These are phyloP conservation scores for Mucor sp. DNA, from an alignment of 371 early-diverging fungal genomes.

Conservation along the genomic window DNA sequence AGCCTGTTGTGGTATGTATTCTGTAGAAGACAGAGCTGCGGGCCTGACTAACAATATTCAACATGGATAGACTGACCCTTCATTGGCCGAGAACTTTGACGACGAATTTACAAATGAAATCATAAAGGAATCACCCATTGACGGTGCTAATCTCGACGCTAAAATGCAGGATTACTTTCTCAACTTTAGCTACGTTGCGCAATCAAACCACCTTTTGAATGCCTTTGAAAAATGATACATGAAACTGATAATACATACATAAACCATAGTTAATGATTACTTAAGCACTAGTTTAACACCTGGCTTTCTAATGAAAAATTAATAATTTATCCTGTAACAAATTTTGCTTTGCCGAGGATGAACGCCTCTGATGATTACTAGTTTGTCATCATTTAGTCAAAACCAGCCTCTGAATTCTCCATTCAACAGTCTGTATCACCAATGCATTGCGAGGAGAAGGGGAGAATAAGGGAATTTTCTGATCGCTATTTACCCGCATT, in stretches of 20 bases:
- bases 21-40: not conserved
- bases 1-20: conserved; percentile 65
- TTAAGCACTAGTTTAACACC: too few species aligned
- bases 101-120: conserved; percentile 46
- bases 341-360: not conserved
- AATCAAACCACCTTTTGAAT: conserved; percentile 21
- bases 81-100: conserved; percentile 52
- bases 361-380: not conserved
- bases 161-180: conserved; percentile 43
- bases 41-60: not conserved
- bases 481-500: too few species aligned
- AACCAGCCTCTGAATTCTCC: not conserved
- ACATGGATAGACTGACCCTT: conserved; percentile 40
- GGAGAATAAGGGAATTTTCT: not conserved
- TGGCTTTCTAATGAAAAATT: too few species aligned
- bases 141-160: conserved; percentile 25
- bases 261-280: not conserved
- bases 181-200: conserved; percentile 50
- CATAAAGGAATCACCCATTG: conserved; percentile 45
- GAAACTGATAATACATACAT: too few species aligned
- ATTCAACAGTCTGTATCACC: not conserved
- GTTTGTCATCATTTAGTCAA: conserved; percentile 1
- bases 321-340: too few species aligned
- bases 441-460: not conserved
- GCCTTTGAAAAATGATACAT: conserved; percentile 9